Base-by-base conservation (phyloP, 257 asterid species). In the Solanum peruvianum region DNA sequence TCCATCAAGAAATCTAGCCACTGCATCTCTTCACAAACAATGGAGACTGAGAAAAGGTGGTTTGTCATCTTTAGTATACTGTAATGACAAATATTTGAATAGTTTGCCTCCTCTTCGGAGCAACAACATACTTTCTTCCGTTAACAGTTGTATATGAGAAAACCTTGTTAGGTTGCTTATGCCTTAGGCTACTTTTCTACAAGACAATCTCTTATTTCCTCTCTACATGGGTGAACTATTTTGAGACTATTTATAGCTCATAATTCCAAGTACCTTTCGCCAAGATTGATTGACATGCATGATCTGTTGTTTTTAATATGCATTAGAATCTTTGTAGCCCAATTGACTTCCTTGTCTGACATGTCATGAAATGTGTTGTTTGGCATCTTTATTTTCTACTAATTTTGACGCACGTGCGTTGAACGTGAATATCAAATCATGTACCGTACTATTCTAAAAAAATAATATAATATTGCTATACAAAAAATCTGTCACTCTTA, bases 21-120 rank as follows among this genome's bases (percentile, higher is more conserved):
- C 97, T 10, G 98, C 99, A 89, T 95, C 99, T 89, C 99, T 93
- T 78, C 95, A 98, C 33, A 94, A 96, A 89, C 98, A 95, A 94
- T 96, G 88, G 88, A 95, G 93, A 6, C 97, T 97, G 29, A 95
- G 98, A 86, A 95, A 98, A 2, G 99, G 98, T 3, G 98, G 99
- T 23, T 98, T 91, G 78, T 95, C 5, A 94, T 93, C 86, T 97
- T 97, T 41, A 97, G 92, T 97, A 97, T 94, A 86, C 94, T 92
- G 89, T 97, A 98, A 83, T 97, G 98, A 27, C 98, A 93, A 72
- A 98, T 98, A 90, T 21, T 98, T 93, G 81, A 98, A 94, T 81
- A 98, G 99, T 94, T 97, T 95, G 76, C 39, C 39, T 35, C 39
- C 39, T 5, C 7, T 1, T 0, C 7, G 0, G 39, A 35, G 39